phyloP scores from a whole-genome alignment of 345 rosid genomes.

The Acer negundo region DNA sequence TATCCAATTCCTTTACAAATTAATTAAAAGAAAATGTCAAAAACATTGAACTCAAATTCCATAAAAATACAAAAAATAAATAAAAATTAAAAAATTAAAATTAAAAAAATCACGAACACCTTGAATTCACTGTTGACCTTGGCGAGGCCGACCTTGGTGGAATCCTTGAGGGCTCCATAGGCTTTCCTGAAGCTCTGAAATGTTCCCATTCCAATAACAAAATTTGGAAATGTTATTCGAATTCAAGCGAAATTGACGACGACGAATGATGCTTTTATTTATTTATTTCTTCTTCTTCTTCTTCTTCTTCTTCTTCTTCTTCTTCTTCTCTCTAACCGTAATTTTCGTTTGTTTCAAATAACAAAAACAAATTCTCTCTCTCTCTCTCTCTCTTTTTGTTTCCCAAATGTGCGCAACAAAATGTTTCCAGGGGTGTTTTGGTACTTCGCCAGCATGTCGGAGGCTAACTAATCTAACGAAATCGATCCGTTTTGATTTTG shows the following conservation, averaged over 20 bases:
- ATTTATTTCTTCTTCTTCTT: not conserved
- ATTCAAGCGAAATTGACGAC: not conserved
- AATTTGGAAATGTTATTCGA: not conserved
- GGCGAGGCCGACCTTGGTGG: slow-evolving; percentile 97
- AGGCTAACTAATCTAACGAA: slow-evolving; percentile 9
- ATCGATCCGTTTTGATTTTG: not conserved
- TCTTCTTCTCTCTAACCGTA: not conserved
- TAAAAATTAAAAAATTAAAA: too few species aligned
- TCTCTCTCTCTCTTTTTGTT: not conserved
- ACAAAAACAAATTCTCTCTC: slow-evolving; percentile 2
- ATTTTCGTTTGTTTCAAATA: not conserved
- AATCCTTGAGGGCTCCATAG: slow-evolving; percentile 94
- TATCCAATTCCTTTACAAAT: slow-evolving; percentile 69
- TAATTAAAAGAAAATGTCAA: too few species aligned
- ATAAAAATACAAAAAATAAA: not conserved
- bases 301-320: too few species aligned
- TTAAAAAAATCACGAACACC: slow-evolving; percentile 40
- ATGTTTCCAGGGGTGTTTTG: slow-evolving; percentile 12
- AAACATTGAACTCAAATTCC: not conserved
- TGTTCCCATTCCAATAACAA: slow-evolving; percentile 51
- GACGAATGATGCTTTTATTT: slow-evolving; percentile 9
- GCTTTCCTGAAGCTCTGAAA: slow-evolving; percentile 87
- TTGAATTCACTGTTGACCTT: slow-evolving; percentile 97
- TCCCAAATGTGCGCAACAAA: slow-evolving; percentile 31
- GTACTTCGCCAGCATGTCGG: not conserved